These are phyloP conservation scores for Thamnidium elegans DNA, from an alignment of 192 early-diverging fungal genomes.

Conservation along the genomic window DNA sequence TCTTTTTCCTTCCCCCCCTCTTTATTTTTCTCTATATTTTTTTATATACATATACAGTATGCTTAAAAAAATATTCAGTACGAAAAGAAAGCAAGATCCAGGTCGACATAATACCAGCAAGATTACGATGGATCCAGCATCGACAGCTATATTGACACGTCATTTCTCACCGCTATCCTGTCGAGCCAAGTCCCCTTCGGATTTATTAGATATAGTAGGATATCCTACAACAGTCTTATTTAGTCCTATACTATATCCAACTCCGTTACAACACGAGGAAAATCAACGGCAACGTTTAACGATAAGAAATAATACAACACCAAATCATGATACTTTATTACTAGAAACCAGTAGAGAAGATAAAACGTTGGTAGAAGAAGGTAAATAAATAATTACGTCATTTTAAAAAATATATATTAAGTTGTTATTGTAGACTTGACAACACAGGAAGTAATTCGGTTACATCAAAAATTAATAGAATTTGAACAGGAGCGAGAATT, in stretches of 20 bases:
- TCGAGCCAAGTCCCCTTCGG: constrained; percentile 31
- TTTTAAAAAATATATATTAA: background rate
- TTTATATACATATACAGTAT: too few relatives aligned
- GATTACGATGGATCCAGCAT: constrained; percentile 9
- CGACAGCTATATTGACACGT: constrained; percentile 10
- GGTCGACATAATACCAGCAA: background rate
- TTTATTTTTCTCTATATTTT: too few relatives aligned
- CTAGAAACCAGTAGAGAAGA: constrained; percentile 14
- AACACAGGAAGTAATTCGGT: constrained; percentile 7
- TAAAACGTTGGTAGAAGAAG: constrained; percentile 17
- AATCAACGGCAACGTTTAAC: too few relatives aligned
- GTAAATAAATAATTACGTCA: background rate
- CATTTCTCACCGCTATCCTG: constrained; percentile 23
- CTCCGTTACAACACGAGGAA: too few relatives aligned
- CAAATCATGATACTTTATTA: background rate
- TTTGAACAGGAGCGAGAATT: constrained; percentile 1
- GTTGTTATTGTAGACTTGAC: background rate
- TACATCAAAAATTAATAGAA: constrained; percentile 3
- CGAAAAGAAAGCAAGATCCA: too few relatives aligned
- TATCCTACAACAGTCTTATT: constrained; percentile 15
- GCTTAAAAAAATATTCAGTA: too few relatives aligned
- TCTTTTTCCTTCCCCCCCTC: too few relatives aligned
- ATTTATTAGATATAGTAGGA: constrained; percentile 31
- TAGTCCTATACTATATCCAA: too few relatives aligned
- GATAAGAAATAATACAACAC: too few relatives aligned